Base-by-base conservation (phyloP, 306 rosid genomes). In the Senna siamea region DNA sequence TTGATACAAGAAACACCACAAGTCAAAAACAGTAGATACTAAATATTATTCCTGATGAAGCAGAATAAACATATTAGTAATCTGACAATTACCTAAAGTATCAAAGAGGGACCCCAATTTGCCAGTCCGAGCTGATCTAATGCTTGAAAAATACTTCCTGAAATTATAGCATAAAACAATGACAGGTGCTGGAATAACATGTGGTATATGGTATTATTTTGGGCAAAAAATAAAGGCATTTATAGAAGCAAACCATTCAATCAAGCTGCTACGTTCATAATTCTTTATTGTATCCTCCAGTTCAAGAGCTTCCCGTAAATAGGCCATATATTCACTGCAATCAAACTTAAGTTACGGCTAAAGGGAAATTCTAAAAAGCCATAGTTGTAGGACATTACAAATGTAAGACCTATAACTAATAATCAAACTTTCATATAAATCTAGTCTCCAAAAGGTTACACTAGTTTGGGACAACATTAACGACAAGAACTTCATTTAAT, bases 311-410 rank as follows among this genome's bases (percentile, higher is more conserved):
- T 88, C 92, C 51, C 76, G 56, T 47, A 88, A 90, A 46, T 86
- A 93, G 35, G 92, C 82, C 92, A 88, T 81, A 70, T 93, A 93
- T 83, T 87, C 96, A 70, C 98, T 93, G 92, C 97, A 91, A 75
- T 80, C 80, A 30, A 66, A 85, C 73, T 63, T 73, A 34, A 64
- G 23, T 74, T 44, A 57, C 40, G n/a, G 43, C 51, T 32, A 17
- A 80, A 59, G 69, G 40, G 77, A 68, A 54, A 23, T 57, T 66
- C 64, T 51, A 68, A 58, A 41, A 44, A 6, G 28, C 62, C 72
- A 69, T 65, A 60, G 46, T 46, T 19, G 74, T 44, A 76, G 71
- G 28, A 20, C 17, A 48, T 51, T 65, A 57, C 23, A 26, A 62
- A 67, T 43, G 35, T 9, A 38, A 60, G 32, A 47, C 38, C 65